Base-by-base conservation (phyloP, 2,329 filamentous ascomycete genomes). In the Colletotrichum coccodes region DNA sequence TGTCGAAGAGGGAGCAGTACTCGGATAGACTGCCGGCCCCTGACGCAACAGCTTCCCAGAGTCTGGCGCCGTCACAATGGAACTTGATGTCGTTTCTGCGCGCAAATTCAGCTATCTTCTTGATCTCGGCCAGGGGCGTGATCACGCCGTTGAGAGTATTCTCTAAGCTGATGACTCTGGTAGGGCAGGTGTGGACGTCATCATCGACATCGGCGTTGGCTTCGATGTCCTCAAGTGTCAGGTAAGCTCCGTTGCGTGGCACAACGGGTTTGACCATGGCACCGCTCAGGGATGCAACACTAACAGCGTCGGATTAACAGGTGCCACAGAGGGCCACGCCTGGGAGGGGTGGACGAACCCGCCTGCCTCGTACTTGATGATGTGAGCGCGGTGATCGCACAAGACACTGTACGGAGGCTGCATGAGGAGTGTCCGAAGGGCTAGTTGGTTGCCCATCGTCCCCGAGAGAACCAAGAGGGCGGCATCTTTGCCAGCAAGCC, bases 381-480 rank as follows among this genome's bases (percentile, higher is more conserved):
- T 92, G 77, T 98, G 95, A 5, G 90, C 88, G 38, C 94, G 88
- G 71, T 90, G 84, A 77, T 98, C 95, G 73, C 92, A 94, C 9
- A 98, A 82, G 6, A 98, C 88, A 8, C 88, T 88, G 77, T 97
- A 90, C 0, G 95, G 95, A 16, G 95, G 94, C 69, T 93, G 91
- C 1, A 85, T 87, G 16, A 98, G 86, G 68, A 96, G 92, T 1
- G 92, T 87, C 44, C 95, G 90, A 47, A 97, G 86, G 0, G 92
- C 91, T 21, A 98, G 84, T 78, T 97, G 94, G 81, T 98, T 98
- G 46, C 94, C 94, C 94, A 97, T 97, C 5, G 95, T 97, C 4
- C 95, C 95, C 0, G 93, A 96, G 68, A 97, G 85, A 63, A 97
- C 93, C 61, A 97, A 90, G 5, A 98, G 84, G 0, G 89, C 92